Base-by-base conservation (phyloP, 1,284 basidiomycete genomes). In the Cryptococcus sp. region DNA sequence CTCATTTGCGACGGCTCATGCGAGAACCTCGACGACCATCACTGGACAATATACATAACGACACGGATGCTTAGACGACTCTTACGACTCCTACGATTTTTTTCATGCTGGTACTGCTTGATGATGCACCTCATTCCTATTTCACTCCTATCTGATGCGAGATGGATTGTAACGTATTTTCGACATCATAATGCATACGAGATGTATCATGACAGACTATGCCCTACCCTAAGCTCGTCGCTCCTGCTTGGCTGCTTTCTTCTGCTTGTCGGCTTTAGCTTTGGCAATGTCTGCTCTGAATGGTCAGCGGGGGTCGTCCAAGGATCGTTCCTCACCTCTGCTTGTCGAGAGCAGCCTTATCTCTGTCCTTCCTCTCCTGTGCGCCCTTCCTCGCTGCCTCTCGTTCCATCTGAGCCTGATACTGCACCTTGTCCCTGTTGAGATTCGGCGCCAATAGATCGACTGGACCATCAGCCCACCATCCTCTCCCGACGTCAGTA, bases 201-300 rank as follows among this genome's bases (percentile, higher is more conserved):
- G n/a, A n/a, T n/a, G n/a, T 14, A 31, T 31, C 28, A 31, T 14
- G 7, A 14, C 28, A 31, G 28, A 14, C 28, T 31, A 7, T 14
- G 14, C 28, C 14, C 28, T 31, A 19, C 5, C 28, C 33, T 26
- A 43, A 40, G 36, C 71, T 31, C 71, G 48, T 14, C 69, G 54
- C 51, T 74, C 69, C 51, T 65, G 64, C 57, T 73, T 74, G 19
- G 63, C 63, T 3, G 69, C 71, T 52, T 71, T 73, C 54, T 72
- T 71, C 63, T 73, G 69, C 55, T 68, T 66, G 25, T 72, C 73
- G 7, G 68, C 67, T 48, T 73, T 73, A 3, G 69, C 67, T 51
- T 68, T 68, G 0, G 70, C 72, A 43, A 60, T 55, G 53, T 74
- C 72, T 14, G 66, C 68, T 16, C 71, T 72, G 44, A 24, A 22